A percentile compares a stretch with the other conserved stretches of the same genome.
Conservation (phyloP, 768 basidiomycete species). For the Podaxis sp. region DNA sequence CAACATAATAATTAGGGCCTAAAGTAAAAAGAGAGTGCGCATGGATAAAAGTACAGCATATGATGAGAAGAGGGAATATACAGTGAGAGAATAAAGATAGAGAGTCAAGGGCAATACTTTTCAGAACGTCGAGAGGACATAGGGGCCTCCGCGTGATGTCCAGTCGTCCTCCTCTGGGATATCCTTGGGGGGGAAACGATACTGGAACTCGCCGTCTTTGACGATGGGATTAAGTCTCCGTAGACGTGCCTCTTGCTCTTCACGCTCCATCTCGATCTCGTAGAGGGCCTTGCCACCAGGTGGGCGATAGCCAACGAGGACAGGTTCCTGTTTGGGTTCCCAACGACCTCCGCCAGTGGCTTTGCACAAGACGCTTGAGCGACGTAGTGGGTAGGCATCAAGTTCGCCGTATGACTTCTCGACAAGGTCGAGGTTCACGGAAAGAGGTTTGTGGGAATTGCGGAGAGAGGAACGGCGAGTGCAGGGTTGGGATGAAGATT, state of each 20-base stretch:
- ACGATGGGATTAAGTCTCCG: slow-evolving; percentile 64
- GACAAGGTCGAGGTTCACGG: slow-evolving; percentile 28
- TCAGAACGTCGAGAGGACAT: slow-evolving; percentile 62
- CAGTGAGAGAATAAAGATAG: slow-evolving; percentile 18
- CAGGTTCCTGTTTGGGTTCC: slow-evolving; percentile 61
- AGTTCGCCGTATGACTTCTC: slow-evolving; percentile 67
- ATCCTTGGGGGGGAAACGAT: slow-evolving; percentile 48
- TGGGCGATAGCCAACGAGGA: slow-evolving; percentile 49
- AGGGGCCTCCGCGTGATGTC: slow-evolving; percentile 34
- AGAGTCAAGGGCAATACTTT: slow-evolving; percentile 19
- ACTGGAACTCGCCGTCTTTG: slow-evolving; percentile 65
- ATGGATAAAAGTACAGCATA: slow-evolving; percentile 16
- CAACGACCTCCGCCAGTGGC: slow-evolving; percentile 79
- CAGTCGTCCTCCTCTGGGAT: slow-evolving; percentile 13
- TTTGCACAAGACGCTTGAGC: slow-evolving; percentile 70
- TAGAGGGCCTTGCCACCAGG: slow-evolving; percentile 67
- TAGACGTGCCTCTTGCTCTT: slow-evolving; percentile 52
- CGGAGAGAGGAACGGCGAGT: slow-evolving; percentile 31
- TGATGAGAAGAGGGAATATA: slow-evolving; percentile 15
- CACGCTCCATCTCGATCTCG: slow-evolving; percentile 69
- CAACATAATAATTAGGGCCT: slow-evolving; percentile 18
- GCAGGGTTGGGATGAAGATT: slow-evolving; percentile 12
- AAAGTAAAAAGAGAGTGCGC: slow-evolving; percentile 7
- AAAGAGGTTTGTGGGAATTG: slow-evolving; percentile 37
- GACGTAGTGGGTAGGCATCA: slow-evolving; percentile 70